Evolutionary conservation across 208 protist species (phyloP), one percentile per base, ranked within the genome.

Genomic region (Crithidia mellificae): DNA sequence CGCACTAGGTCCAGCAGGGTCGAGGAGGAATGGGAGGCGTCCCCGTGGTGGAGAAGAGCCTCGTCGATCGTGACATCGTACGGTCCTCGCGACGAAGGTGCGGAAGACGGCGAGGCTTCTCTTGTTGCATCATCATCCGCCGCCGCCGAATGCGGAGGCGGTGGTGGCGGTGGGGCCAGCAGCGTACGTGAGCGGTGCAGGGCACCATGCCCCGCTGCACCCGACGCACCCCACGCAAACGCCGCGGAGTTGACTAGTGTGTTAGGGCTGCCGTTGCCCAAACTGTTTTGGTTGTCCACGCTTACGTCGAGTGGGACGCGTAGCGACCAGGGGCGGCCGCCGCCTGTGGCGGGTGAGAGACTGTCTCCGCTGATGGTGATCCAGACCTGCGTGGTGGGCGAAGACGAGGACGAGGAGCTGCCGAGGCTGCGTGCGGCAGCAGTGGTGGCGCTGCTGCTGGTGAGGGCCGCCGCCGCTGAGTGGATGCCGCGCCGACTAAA

Each of bases 1-100:
- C 74, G 79, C 29, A 94, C 86, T 19, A 94, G 74, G 7, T 74
- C 83, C 1, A 57, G 56, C 54, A 64, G 59, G 19, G 70, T 54
- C 8, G 53, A 52, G 59, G 19, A 0, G n/a, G 15, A 7, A 11
- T 51, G 57, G 53, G 7, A 0, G 20, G 20, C 17, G 7, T 41
- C n/a, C 44, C 57, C n/a, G 20, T 46, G 22, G 11, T 29, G 53
- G 2, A 68, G 32, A 11, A 78, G 47, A 4, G 56, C 72, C 20
- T 78, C 72, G 32, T 78, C 65, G 29, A 78, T 63, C 14, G 72
- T 72, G 15, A 73, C 68, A 6, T 69, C 64, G 32, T 67, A 71
- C 1, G 62, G 63, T 6, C 74, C 46, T 6, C 63, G 59, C 8
- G 38, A 3, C 25, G 72, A 51, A 3, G 46, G 56, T 8, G 30